Evolutionary conservation across 2,329 filamentous ascomycete genomes (phyloP), one percentile per base, ranked within the genome.

Genomic region (Juglanconis oblonga): DNA sequence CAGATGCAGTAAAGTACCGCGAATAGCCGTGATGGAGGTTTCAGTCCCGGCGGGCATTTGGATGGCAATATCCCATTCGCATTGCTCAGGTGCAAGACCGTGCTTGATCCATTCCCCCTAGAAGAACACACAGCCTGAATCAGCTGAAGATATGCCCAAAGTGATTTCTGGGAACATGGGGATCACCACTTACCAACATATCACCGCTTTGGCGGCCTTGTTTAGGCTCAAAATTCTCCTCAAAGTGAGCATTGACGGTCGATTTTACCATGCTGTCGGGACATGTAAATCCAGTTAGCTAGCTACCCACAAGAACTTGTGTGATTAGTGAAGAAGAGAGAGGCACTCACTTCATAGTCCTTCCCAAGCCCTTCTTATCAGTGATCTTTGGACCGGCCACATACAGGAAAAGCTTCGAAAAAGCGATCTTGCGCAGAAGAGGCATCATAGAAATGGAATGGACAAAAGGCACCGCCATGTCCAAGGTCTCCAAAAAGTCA

Each of bases 1-100:
- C 58, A 82, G 66, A 65, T 79, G 76, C 33, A 82, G 73, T 45
- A 83, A 53, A 5, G 74, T 79, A 49, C 74, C 70, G 3, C 80
- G 76, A 3, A 83, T 72, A 2, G 75, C 73, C 0, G 76, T 78
- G 0, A 80, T 75, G 0, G 79, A 80, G 10, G 79, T 81, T 62
- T 83, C 81, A 3, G 78, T 78, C 4, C 81, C 81, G 5, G 80
- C 80, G 2, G 79, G 73, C 57, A 62, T 35, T 17, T 40, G 9
- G 11, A 59, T 35, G 8, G 45, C 42, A 32, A 61, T 29, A 35
- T 61, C 59, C 5, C 5, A 17, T 45, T 58, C 59, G 33, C 49
- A 52, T 17, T 54, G 14, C 3, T 17, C 5, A 4, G 31, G 42
- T 5, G 13, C 24, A 24, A 49, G 29, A 1, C 55, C 55, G 1